These are phyloP conservation scores for Cyclostephanos tholiformis DNA, from an alignment of 108 stramenopile species.

Conservation along the genomic window DNA sequence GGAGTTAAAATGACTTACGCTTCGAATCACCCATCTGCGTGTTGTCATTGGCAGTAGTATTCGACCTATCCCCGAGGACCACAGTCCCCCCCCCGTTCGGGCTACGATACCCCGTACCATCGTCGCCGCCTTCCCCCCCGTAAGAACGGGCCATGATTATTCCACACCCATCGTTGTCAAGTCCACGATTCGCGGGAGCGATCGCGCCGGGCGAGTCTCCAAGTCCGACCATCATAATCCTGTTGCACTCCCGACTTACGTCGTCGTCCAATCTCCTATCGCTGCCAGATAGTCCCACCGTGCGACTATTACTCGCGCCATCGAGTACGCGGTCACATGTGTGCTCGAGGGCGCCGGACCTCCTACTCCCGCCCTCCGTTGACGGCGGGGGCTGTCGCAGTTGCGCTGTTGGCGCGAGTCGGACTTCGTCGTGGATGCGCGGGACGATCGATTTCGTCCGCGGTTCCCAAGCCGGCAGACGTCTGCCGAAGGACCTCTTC, in stretches of 20 bases:
- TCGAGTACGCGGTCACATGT: too few relatives aligned
- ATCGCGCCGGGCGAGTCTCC: background rate
- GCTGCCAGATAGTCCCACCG: too few relatives aligned
- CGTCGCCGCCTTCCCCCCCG: background rate
- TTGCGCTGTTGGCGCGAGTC: too few relatives aligned
- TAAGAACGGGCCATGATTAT: background rate
- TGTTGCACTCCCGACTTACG: background rate
- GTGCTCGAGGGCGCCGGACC: too few relatives aligned
- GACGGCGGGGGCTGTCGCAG: too few relatives aligned
- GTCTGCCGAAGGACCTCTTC: too few relatives aligned
- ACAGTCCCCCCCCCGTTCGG: background rate
- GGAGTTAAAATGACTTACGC: background rate
- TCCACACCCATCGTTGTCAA: background rate
- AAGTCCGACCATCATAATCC: background rate
- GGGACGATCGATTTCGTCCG: too few relatives aligned
- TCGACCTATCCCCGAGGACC: constrained; percentile 1
- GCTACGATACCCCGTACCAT: background rate
- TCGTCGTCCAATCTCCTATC: background rate
- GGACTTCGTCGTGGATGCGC: too few relatives aligned
- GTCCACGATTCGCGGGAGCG: background rate
- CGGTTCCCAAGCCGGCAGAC: too few relatives aligned
- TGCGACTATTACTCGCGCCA: too few relatives aligned
- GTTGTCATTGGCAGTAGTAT: background rate
- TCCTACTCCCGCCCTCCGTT: too few relatives aligned
- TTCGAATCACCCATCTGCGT: background rate